These are phyloP conservation scores for Inga leiocalycina DNA, from an alignment of 306 rosid genomes.

Conservation along the genomic window DNA sequence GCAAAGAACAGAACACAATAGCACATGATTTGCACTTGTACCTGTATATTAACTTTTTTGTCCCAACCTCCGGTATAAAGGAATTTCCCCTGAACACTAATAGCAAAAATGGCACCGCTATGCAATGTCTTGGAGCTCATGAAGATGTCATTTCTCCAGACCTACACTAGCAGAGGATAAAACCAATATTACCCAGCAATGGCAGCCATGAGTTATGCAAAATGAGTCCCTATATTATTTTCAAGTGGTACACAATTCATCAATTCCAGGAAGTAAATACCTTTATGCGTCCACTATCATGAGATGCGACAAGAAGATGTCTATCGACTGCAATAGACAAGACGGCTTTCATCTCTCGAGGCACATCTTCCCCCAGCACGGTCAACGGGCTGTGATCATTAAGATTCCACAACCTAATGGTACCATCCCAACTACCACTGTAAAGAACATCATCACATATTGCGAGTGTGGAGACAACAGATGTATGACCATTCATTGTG, in stretches of 20 bases:
- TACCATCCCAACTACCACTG: conserved; percentile 99
- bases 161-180: conserved; percentile 52
- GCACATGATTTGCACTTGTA: conserved; percentile 38
- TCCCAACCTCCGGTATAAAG: conserved; percentile 92
- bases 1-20: not conserved
- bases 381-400: conserved; percentile 76
- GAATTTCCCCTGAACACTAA: conserved; percentile 60
- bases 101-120: conserved; percentile 70
- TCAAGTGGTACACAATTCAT: conserved; percentile 30
- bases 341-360: conserved; percentile 60
- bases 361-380: conserved; percentile 68
- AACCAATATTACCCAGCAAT: conserved; percentile 27
- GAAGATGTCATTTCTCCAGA: conserved; percentile 80
- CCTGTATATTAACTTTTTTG: conserved; percentile 83
- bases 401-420: conserved; percentile 90
- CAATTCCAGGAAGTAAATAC: conserved; percentile 48
- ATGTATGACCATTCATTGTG: conserved; percentile 82
- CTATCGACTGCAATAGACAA: conserved; percentile 58
- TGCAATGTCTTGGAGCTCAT: conserved; percentile 63
- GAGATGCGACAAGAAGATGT: conserved; percentile 73
- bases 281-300: conserved; percentile 83
- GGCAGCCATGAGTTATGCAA: conserved; percentile 12
- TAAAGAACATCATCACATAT: conserved; percentile 75
- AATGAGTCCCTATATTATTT: conserved; percentile 26
- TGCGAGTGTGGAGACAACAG: conserved; percentile 82